Base-by-base conservation (phyloP, 495 filamentous ascomycete genomes). In the Corynascus novoguineensis region DNA sequence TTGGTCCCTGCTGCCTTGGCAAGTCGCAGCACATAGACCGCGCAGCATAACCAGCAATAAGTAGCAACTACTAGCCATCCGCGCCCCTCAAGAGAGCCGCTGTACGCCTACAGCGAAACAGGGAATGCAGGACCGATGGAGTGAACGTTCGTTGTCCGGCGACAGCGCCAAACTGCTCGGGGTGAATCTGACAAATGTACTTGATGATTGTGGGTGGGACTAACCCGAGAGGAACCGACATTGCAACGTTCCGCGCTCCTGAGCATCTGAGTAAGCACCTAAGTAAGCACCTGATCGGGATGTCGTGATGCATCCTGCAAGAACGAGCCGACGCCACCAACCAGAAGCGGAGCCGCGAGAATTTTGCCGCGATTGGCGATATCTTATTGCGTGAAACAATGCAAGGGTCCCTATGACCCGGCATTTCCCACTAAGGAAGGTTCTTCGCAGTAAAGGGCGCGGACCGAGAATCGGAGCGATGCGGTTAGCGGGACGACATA, bases 1-100 rank as follows among this genome's bases (percentile, higher is more conserved):
- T 68, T 92, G 55, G 86, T 84, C n/a, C 84, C 83, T 57, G 75
- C 59, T 25, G 73, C 64, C 57, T 60, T 71, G 50, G 61, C 57
- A 14, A 63, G 64, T 24, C 52, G 56, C 24, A 56, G 34, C 44
- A 56, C 44, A 31, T 55, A 55, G 24, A 14, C 31, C 24, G 3
- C 21, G 28, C 12, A 15, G 8, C 37, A 42, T 21, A 15, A 47
- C 5, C 24, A 28, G 28, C 17, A 29, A 25, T 37, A n/a, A 12
- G 3, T 31, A 44, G 42, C 19, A 8, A 22, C 21, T 22, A 6
- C 17, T 19, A 31, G 19, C 14, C 10, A 22, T n/a, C n/a, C n/a
- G 24, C 37, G 27, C n/a, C 38, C 37, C 24, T 14, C 4, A 14
- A 10, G 11, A n/a, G n/a, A n/a, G n/a, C 5, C 3, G n/a, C 28